Percentiles rank a stretch among this genome's conserved stretches.
Conservation (phyloP, 306 rosid species). For the Albizia julibrissin region DNA sequence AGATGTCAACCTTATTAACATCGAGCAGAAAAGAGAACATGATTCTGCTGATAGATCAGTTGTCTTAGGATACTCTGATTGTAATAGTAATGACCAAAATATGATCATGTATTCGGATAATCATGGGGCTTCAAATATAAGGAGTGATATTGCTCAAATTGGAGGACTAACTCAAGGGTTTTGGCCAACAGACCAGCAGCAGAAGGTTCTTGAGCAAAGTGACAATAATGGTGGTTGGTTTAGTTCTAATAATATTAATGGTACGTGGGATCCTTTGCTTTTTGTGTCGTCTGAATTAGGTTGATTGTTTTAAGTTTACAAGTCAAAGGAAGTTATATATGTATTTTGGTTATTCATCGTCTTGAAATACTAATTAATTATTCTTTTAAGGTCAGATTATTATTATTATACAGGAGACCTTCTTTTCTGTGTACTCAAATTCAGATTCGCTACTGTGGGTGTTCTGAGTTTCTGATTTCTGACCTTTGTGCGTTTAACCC, state of each 20-base stretch:
- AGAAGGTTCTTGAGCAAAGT: not conserved
- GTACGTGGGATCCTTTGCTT: constrained; percentile 31
- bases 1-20: not conserved
- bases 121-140: constrained; percentile 6
- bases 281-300: constrained; percentile 8
- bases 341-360: not conserved
- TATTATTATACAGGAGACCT: not conserved
- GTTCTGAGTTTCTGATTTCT: not conserved
- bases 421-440: not conserved
- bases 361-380: not conserved
- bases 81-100: not conserved
- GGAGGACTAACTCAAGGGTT: not conserved
- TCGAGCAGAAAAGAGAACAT: not conserved
- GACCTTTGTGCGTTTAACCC: not conserved
- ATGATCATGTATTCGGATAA: not conserved
- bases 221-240: constrained; percentile 27
- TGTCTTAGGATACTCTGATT: not conserved
- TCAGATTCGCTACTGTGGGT: not conserved
- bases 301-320: not conserved
- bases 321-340: not conserved
- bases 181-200: constrained; percentile 24
- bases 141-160: not conserved
- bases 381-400: not conserved
- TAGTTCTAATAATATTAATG: not conserved
- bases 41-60: not conserved